Conservation (phyloP, 2,329 filamentous ascomycete species). For the Aspergillus brunneoviolaceus region DNA sequence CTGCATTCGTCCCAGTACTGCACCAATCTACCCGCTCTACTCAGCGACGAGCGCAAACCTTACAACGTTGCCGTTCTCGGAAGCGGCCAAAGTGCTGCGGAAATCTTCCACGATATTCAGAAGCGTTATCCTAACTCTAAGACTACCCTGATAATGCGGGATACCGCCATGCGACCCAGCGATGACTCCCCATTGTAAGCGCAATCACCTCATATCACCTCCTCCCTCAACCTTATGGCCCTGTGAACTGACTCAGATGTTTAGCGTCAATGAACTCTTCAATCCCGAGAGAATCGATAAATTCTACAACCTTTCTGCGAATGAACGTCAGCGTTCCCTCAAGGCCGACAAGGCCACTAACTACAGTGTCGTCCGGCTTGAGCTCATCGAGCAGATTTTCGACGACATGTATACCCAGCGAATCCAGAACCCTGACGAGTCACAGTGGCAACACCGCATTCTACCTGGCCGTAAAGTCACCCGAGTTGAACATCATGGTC, state of each 20-base stretch:
- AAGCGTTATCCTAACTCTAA: conserved; percentile 76
- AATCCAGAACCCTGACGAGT: conserved; percentile 67
- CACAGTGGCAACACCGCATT: conserved; percentile 79
- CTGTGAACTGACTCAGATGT: conserved; percentile 10
- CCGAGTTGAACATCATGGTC: conserved; percentile 56
- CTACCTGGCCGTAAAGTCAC: conserved; percentile 66
- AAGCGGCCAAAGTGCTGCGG: conserved; percentile 86
- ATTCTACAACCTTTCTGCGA: conserved; percentile 67
- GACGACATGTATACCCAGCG: conserved; percentile 84
- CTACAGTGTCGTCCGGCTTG: conserved; percentile 90
- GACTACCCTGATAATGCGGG: conserved; percentile 77
- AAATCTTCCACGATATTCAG: conserved; percentile 91
- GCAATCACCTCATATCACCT: background rate
- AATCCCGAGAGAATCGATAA: conserved; percentile 80
- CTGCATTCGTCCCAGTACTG: conserved; percentile 89
- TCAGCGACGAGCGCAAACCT: conserved; percentile 40
- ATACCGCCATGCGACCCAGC: conserved; percentile 79
- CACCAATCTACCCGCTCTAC: conserved; percentile 36
- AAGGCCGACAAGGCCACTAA: conserved; percentile 79
- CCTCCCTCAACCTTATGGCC: background rate
- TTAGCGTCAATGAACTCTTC: conserved; percentile 91
- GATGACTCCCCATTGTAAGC: conserved; percentile 93
- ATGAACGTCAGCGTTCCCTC: conserved; percentile 62
- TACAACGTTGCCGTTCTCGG: conserved; percentile 83
- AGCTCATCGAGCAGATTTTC: conserved; percentile 85